Conservation (phyloP, 164 flowering plant species). For the Annona cherimola region DNA sequence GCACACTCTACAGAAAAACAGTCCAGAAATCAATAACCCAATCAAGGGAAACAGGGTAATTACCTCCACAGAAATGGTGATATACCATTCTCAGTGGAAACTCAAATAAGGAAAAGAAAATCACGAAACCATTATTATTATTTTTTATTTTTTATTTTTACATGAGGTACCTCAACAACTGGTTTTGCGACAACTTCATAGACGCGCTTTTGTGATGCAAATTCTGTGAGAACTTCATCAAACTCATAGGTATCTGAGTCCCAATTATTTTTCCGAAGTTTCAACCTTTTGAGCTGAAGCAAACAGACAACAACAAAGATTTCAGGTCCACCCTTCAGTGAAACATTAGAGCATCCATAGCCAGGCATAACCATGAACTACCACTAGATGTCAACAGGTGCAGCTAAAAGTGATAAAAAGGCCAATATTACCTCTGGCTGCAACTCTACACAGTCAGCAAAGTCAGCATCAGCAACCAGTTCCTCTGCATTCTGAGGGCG, state of each 20-base stretch:
- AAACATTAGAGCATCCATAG: slow-evolving; percentile 1
- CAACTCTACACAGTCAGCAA: slow-evolving; percentile 96
- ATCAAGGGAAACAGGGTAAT: background rate
- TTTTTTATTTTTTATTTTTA: background rate
- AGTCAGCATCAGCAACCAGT: slow-evolving; percentile 84
- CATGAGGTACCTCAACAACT: slow-evolving; percentile 78
- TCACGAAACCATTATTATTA: background rate
- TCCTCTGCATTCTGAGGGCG: slow-evolving; percentile 89
- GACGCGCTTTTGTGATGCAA: slow-evolving; percentile 96
- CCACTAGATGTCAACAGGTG: background rate
- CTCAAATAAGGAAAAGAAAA: background rate
- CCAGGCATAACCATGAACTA: background rate
- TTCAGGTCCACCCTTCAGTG: background rate
- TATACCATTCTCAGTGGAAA: background rate
- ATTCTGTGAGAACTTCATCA: slow-evolving; percentile 96
- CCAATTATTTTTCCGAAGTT: slow-evolving; percentile 94
- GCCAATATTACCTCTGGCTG: slow-evolving; percentile 75
- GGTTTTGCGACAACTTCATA: slow-evolving; percentile 99
- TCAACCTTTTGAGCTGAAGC: slow-evolving; percentile 83
- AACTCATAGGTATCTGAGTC: slow-evolving; percentile 90
- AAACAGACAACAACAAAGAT: slow-evolving; percentile 10
- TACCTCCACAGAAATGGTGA: background rate
- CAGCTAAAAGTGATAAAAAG: background rate
- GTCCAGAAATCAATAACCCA: background rate
- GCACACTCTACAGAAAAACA: slow-evolving; percentile 65